Evolutionary conservation across 2,329 filamentous ascomycete species (phyloP).

Genomic region (Chrysoporthe deuterocubensis): DNA sequence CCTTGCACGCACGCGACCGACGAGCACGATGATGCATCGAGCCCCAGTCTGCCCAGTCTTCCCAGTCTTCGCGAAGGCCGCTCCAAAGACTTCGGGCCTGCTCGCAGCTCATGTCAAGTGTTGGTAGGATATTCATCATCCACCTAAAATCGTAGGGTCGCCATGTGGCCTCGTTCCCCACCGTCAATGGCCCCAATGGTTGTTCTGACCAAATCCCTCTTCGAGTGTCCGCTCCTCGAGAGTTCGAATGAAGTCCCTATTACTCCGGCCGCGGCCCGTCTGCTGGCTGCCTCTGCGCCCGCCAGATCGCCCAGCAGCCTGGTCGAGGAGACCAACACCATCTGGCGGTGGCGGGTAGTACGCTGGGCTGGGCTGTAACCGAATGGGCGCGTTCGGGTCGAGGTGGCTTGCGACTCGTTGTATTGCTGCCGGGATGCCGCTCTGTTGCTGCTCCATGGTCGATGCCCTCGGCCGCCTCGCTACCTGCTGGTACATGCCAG

Average conservation of each 20-base stretch:
- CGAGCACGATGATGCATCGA: neutral
- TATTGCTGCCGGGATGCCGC: slow-evolving; percentile 88
- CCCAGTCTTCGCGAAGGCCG: neutral
- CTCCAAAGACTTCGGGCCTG: neutral
- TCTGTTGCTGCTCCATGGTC: slow-evolving; percentile 94
- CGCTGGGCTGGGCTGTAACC: slow-evolving; percentile 91
- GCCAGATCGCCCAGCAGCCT: slow-evolving; percentile 55
- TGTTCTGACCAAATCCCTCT: slow-evolving; percentile 68
- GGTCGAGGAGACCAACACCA: slow-evolving; percentile 69
- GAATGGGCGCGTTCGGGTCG: slow-evolving; percentile 91
- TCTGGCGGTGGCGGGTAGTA: slow-evolving; percentile 96
- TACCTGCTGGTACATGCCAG: slow-evolving; percentile 72
- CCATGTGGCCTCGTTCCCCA: neutral
- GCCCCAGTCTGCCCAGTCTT: neutral
- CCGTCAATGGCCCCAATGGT: slow-evolving; percentile 29
- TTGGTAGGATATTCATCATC: neutral
- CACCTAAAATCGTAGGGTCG: neutral
- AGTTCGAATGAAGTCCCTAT: slow-evolving; percentile 91
- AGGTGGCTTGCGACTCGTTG: slow-evolving; percentile 95
- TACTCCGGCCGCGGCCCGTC: slow-evolving; percentile 54
- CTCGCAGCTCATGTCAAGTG: neutral
- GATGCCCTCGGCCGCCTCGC: slow-evolving; percentile 84
- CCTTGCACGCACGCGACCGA: neutral
- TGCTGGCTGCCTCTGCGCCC: slow-evolving; percentile 78
- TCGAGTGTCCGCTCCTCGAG: slow-evolving; percentile 93